These are phyloP conservation scores for Pseudozyma thailandica DNA, from an alignment of 1,284 basidiomycete genomes.

Conservation along the genomic window DNA sequence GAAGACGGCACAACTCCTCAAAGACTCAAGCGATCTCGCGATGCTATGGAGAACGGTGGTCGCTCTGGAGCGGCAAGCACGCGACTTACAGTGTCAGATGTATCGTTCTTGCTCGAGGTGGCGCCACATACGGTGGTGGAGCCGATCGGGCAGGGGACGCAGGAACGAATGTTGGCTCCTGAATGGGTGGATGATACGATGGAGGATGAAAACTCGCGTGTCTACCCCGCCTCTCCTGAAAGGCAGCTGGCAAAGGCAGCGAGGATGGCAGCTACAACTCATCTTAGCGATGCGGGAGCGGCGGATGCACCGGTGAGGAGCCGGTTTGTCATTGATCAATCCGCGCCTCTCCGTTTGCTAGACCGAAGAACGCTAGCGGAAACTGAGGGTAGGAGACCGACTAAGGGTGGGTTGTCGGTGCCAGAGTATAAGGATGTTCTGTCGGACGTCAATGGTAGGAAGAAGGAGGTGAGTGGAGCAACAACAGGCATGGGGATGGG, in stretches of 20 bases:
- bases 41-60: slow-evolving; percentile 20
- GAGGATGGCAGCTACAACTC: slow-evolving; percentile 47
- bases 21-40: slow-evolving; percentile 39
- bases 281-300: slow-evolving; percentile 33
- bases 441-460: slow-evolving; percentile 44
- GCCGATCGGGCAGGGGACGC: slow-evolving; percentile 63
- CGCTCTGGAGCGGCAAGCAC: slow-evolving; percentile 21
- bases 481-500: too few species aligned
- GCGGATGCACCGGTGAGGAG: slow-evolving; percentile 30
- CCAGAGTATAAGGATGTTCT: slow-evolving; percentile 32
- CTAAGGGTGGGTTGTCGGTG: slow-evolving; percentile 44
- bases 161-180: slow-evolving; percentile 59
- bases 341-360: slow-evolving; percentile 57
- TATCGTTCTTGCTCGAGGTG: slow-evolving; percentile 59
- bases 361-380: slow-evolving; percentile 55
- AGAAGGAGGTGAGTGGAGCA: slow-evolving; percentile 17
- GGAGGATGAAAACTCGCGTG: slow-evolving; percentile 12
- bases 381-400: slow-evolving; percentile 33
- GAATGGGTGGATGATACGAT: slow-evolving; percentile 45
- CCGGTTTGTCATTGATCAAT: slow-evolving; percentile 60
- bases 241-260: slow-evolving; percentile 28
- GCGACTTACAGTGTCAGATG: slow-evolving; percentile 58
- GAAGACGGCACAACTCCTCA: slow-evolving; percentile 11
- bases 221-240: slow-evolving; percentile 19
- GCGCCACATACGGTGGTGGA: slow-evolving; percentile 63